Conservation (phyloP, 257 asterid genomes). For the Plantago major region DNA sequence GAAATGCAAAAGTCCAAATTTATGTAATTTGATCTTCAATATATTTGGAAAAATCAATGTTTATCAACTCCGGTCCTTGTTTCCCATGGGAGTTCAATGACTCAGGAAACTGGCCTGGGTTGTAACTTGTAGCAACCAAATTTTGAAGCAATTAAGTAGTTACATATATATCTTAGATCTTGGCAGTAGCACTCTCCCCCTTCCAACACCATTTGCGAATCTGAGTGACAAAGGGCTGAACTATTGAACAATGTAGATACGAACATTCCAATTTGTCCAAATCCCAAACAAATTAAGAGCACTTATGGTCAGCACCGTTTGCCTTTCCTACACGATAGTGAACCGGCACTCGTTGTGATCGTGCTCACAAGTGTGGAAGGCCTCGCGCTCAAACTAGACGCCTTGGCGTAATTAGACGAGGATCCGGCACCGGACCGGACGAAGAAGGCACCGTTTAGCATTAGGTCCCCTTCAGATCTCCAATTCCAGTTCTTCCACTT, state of each 20-base stretch:
- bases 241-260: background rate
- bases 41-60: slow-evolving; percentile 16
- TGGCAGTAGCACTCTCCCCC: too few relatives aligned
- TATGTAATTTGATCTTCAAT: background rate
- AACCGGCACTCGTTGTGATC: slow-evolving; percentile 54
- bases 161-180: slow-evolving; percentile 11
- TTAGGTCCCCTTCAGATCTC: slow-evolving; percentile 80
- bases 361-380: slow-evolving; percentile 67
- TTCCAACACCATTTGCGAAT: too few relatives aligned
- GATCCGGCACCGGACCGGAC: slow-evolving; percentile 70
- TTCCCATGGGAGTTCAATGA: slow-evolving; percentile 8
- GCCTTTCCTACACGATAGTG: slow-evolving; percentile 63
- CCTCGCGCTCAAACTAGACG: slow-evolving; percentile 85
- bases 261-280: background rate
- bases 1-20: background rate
- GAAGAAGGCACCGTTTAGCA: slow-evolving; percentile 86
- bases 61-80: slow-evolving; percentile 30
- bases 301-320: slow-evolving; percentile 35
- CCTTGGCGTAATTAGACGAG: slow-evolving; percentile 80
- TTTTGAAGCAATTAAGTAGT: slow-evolving; percentile 3
- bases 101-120: slow-evolving; percentile 23
- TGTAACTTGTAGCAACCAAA: slow-evolving; percentile 25
- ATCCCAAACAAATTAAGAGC: too few relatives aligned
- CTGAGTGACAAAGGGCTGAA: background rate
- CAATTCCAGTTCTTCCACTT: slow-evolving; percentile 84